A percentile compares a stretch with the other conserved stretches of the same genome.
Evolutionary conservation across 2,329 filamentous ascomycete genomes (phyloP).

Genomic region (Sporothrix dimorphospora): DNA sequence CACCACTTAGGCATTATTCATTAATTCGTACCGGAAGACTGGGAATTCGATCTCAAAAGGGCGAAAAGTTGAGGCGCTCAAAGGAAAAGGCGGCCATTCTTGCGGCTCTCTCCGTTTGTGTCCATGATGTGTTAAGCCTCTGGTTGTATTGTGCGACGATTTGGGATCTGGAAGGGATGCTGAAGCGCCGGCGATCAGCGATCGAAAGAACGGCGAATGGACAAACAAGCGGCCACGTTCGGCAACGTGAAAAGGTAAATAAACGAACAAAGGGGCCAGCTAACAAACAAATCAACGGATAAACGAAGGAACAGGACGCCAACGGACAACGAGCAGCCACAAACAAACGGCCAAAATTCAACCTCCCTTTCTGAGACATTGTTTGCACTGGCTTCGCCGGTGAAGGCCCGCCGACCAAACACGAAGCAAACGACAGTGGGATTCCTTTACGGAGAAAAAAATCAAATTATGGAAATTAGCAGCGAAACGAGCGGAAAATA

Average conservation of each 20-base stretch:
- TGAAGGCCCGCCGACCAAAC: background rate
- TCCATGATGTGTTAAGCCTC: background rate
- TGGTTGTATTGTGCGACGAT: background rate
- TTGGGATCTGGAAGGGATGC: background rate
- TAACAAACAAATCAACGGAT: background rate
- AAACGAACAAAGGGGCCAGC: background rate
- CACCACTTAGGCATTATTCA: background rate
- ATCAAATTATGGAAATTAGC: background rate
- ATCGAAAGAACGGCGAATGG: background rate
- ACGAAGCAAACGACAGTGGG: background rate
- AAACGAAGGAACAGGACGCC: background rate
- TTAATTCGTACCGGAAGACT: background rate
- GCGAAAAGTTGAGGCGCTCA: background rate
- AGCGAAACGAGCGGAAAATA: background rate
- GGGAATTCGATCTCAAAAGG: background rate
- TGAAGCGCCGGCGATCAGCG: background rate
- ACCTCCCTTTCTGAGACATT: conserved; percentile 18
- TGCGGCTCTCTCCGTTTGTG: background rate
- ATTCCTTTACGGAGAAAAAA: background rate
- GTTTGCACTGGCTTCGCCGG: conserved; percentile 12
- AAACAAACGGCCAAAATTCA: background rate
- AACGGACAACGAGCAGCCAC: background rate
- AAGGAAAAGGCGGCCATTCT: background rate
- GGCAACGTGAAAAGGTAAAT: background rate
- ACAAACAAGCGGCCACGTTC: background rate